Evolutionary conservation across 345 rosid species (phyloP), one percentile per base, ranked within the genome.

Genomic region (Conringia planisiliqua): DNA sequence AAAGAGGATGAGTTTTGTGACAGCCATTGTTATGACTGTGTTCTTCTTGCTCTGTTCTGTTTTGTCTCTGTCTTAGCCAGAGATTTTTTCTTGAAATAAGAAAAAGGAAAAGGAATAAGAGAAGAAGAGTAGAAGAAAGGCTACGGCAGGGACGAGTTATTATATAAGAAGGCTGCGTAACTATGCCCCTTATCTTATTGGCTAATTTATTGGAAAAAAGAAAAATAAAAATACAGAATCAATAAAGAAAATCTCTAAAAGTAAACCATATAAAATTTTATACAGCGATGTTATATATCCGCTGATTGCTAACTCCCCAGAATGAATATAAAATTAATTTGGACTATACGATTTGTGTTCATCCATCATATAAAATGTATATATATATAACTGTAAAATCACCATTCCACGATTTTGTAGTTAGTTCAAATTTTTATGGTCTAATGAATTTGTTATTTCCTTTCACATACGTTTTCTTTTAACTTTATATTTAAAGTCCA

Each of bases 1-100:
- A 66, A 65, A 71, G 70, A 80, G 55, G 71, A 65, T 30, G 63
- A 83, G 74, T 38, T 44, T 77, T 58, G 83, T 83, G 73, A 67
- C 80, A 79, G 67, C 85, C 98, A 90, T 92, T 73, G 70, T 33
- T 47, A 58, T 50, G 73, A 27, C 51, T 70, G 63, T 70, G 33
- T 29, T 56, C 22, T 43, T 75, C 35, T 75, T 52, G 42, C 51
- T 75, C 13, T 75, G 69, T 65, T 59, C 12, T 70, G 39, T 59
- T 62, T 62, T 78, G 57, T 78, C 74, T 78, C 65, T 67, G 57
- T 68, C 0, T 66, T 20, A 59, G n/a, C 12, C 52, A 58, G 73
- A 78, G 72, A 24, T 36, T 62, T 68, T 69, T 69, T 14, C 66
- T 63, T 6, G 32, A 35, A 29, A 38, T 29, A 14, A 44, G 12